A percentile compares a stretch with the other conserved stretches of the same genome.
Evolutionary conservation across 768 basidiomycete species (phyloP).

Genomic region (Podaxis carcinomalis): DNA sequence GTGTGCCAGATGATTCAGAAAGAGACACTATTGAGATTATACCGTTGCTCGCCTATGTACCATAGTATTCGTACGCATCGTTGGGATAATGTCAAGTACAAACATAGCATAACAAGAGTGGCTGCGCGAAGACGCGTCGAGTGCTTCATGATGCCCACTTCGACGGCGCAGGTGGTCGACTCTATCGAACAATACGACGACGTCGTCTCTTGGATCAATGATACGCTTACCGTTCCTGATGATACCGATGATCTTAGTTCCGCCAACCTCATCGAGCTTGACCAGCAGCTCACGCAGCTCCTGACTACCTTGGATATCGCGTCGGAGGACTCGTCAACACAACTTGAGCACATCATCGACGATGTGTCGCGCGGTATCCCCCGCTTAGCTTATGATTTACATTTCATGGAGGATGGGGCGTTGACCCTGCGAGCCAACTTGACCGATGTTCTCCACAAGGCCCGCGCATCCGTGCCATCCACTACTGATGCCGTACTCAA

Average conservation of each 20-base stretch:
- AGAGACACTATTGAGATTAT: background rate
- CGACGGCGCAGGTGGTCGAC: slow-evolving; percentile 42
- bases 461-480: slow-evolving; percentile 45
- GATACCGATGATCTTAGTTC: slow-evolving; percentile 24
- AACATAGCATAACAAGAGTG: no score
- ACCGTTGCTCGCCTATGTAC: slow-evolving; percentile 4
- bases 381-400: slow-evolving; percentile 89
- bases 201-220: slow-evolving; percentile 70
- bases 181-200: slow-evolving; percentile 60
- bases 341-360: slow-evolving; percentile 85
- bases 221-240: slow-evolving; percentile 40
- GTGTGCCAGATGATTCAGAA: slow-evolving; percentile 35
- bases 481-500: slow-evolving; percentile 68
- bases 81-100: background rate
- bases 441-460: slow-evolving; percentile 53
- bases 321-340: slow-evolving; percentile 81
- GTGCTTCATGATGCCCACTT: slow-evolving; percentile 9
- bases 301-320: slow-evolving; percentile 81
- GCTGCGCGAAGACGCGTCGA: background rate
- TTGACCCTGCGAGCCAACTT: slow-evolving; percentile 68
- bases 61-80: background rate
- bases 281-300: slow-evolving; percentile 71
- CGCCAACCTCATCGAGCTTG: slow-evolving; percentile 52
- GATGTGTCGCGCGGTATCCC: slow-evolving; percentile 91
- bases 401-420: slow-evolving; percentile 95